These are phyloP conservation scores for Colletotrichum gigasporum DNA, from an alignment of 2,329 filamentous ascomycete genomes.

Conservation along the genomic window DNA sequence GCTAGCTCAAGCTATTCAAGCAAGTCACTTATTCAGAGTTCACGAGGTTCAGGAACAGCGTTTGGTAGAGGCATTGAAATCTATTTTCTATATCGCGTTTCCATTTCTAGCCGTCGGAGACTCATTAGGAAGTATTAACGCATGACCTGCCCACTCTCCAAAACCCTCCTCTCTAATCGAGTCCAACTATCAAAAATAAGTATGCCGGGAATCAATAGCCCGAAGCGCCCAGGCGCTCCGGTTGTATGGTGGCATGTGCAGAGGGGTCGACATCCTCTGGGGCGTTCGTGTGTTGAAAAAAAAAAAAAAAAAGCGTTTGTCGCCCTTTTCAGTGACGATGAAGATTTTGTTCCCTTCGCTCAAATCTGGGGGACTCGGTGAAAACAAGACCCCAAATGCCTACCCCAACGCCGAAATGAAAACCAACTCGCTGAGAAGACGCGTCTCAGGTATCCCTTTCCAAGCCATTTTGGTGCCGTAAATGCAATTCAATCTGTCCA, in stretches of 20 bases:
- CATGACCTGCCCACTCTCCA: constrained; percentile 5
- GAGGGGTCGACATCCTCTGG: neutral
- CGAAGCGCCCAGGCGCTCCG: constrained; percentile 20
- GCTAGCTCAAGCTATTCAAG: neutral
- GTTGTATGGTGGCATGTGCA: constrained; percentile 8
- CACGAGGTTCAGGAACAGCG: neutral
- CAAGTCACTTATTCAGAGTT: too few species aligned
- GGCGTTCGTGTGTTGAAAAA: neutral
- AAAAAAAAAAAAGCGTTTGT: constrained; percentile 21
- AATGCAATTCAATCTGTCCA: constrained; percentile 26
- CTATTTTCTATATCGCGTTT: constrained; percentile 26
- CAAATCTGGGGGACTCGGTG: constrained; percentile 17
- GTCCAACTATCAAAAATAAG: constrained; percentile 11
- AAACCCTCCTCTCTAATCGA: constrained; percentile 1
- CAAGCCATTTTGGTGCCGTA: constrained; percentile 18
- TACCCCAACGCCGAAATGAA: constrained; percentile 26
- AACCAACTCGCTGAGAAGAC: constrained; percentile 25
- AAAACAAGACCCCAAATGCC: constrained; percentile 25
- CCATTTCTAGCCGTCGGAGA: constrained; percentile 17
- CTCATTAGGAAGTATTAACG: constrained; percentile 22
- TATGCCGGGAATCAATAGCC: constrained; percentile 25
- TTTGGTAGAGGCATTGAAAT: constrained; percentile 18
- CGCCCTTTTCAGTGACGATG: constrained; percentile 20
- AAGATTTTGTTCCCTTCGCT: constrained; percentile 24
- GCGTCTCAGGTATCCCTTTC: constrained; percentile 22